Conservation (phyloP, 345 rosid genomes). For the Pistacia integerrima region DNA sequence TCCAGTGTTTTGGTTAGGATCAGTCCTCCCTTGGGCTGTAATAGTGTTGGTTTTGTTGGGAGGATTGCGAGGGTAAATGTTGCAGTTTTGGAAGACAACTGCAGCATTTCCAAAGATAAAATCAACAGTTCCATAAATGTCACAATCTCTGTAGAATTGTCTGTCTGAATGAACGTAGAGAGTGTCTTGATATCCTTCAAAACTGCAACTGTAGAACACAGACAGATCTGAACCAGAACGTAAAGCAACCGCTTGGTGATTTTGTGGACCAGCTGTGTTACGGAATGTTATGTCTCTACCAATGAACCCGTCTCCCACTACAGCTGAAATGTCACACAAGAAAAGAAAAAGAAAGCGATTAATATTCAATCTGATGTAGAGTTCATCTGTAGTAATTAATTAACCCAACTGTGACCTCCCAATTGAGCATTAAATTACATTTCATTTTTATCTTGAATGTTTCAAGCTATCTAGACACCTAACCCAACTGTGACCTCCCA, state of each 20-base stretch:
- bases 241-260: constrained; percentile 59
- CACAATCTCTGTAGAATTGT: constrained; percentile 61
- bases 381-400: too few species aligned
- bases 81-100: constrained; percentile 50
- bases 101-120: constrained; percentile 68
- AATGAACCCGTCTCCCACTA: constrained; percentile 52
- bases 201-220: constrained; percentile 49
- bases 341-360: not conserved
- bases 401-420: not conserved
- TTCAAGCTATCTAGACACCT: not conserved
- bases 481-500: not conserved
- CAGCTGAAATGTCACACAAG: constrained; percentile 32
- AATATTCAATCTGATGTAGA: not conserved
- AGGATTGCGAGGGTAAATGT: constrained; percentile 45
- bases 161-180: constrained; percentile 56
- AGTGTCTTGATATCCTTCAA: constrained; percentile 67
- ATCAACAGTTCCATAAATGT: constrained; percentile 60
- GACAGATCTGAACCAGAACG: constrained; percentile 53
- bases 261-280: constrained; percentile 49
- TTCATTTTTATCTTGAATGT: not conserved
- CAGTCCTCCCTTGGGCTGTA: constrained; percentile 52
- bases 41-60: constrained; percentile 42
- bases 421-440: not conserved
- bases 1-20: constrained; percentile 61
- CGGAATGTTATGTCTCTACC: constrained; percentile 54